A percentile compares a stretch with the other conserved stretches of the same genome.
Evolutionary conservation across 2,329 filamentous ascomycete species (phyloP).

Genomic region (Calonectria crousiana): DNA sequence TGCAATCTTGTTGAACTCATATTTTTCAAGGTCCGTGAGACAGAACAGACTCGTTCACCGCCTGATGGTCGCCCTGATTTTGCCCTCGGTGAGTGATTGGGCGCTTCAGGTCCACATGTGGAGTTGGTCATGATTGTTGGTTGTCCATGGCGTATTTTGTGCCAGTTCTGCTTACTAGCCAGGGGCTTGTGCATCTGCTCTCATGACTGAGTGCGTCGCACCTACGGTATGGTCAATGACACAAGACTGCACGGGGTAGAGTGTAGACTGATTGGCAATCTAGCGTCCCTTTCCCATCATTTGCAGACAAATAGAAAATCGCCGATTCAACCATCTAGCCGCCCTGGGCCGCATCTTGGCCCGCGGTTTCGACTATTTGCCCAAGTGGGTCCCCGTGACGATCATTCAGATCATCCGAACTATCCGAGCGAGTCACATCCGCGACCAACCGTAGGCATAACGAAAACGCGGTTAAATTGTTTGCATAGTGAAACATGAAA

Average conservation of each 20-base stretch:
- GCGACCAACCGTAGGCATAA: neutral
- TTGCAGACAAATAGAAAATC: neutral
- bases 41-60: neutral
- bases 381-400: neutral
- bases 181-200: neutral
- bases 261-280: neutral
- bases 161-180: neutral
- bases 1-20: neutral
- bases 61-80: neutral
- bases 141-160: neutral
- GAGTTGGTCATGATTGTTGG: neutral
- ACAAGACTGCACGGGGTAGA: neutral
- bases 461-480: neutral
- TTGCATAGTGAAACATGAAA: neutral
- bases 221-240: neutral
- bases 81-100: neutral
- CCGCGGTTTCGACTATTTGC: neutral
- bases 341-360: neutral
- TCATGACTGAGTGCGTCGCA: neutral
- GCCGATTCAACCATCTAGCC: neutral
- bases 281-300: neutral
- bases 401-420: neutral
- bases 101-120: neutral
- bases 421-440: neutral
- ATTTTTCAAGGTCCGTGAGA: neutral